Conservation (phyloP, 2,329 filamentous ascomycete genomes). For the Trichoderma arundinaceum region DNA sequence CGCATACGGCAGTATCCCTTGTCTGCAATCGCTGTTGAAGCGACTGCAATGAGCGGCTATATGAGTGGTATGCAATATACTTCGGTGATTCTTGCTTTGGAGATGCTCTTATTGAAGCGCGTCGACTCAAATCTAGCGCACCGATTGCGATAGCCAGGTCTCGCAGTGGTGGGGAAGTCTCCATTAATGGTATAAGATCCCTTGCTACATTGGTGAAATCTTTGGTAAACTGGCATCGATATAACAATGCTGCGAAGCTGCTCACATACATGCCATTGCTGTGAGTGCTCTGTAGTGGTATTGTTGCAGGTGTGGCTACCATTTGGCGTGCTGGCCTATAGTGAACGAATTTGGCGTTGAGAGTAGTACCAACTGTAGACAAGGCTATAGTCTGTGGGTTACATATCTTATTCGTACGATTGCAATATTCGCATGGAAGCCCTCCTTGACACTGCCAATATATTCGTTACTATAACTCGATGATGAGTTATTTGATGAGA, state of each 20-base stretch:
- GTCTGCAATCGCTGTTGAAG: constrained; percentile 32
- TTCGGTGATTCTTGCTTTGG: background rate
- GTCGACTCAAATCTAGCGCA: constrained; percentile 38
- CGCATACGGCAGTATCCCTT: background rate
- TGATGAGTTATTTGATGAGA: background rate
- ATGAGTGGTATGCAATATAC: constrained; percentile 33
- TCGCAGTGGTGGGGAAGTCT: constrained; percentile 31
- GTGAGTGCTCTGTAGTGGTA: background rate
- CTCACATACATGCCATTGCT: constrained; percentile 28
- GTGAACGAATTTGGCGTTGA: constrained; percentile 31
- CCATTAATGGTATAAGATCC: constrained; percentile 35
- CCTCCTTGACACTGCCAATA: constrained; percentile 37
- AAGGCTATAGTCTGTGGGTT: constrained; percentile 19
- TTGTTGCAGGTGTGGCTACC: background rate
- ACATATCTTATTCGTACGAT: constrained; percentile 37
- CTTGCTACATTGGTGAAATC: constrained; percentile 23
- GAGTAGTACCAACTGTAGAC: accelerated
- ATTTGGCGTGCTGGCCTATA: background rate
- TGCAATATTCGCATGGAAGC: constrained; percentile 39
- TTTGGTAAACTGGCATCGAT: constrained; percentile 35
- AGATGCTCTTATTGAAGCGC: background rate
- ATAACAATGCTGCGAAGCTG: constrained; percentile 35
- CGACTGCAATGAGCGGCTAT: constrained; percentile 34
- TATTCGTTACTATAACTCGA: background rate
- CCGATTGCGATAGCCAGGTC: constrained; percentile 38